Conservation (phyloP, 83 land plant genomes). For the Picea abies region DNA sequence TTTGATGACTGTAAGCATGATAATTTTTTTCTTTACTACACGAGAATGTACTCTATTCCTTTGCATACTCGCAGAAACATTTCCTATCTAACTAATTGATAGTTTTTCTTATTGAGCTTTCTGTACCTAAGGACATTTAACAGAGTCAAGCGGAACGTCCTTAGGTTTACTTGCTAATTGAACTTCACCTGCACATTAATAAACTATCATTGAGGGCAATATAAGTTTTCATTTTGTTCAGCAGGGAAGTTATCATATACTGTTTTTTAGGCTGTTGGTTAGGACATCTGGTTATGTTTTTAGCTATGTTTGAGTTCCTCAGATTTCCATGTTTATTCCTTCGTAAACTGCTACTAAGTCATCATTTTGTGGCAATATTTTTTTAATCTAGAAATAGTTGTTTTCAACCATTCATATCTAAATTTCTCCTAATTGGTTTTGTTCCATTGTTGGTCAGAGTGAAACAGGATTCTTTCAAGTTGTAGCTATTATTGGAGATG, state of each 20-base stretch:
- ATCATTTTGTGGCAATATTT: neutral
- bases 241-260: neutral
- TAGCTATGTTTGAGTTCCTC: neutral
- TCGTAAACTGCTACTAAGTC: no score
- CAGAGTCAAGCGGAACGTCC: neutral
- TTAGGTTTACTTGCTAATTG: neutral
- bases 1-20: neutral
- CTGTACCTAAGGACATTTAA: neutral
- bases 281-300: neutral
- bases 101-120: neutral
- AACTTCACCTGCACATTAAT: neutral
- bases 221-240: neutral
- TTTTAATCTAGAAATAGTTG: neutral
- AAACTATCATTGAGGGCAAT: neutral
- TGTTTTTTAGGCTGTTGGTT: no score
- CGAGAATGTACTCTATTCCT: neutral
- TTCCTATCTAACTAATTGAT: neutral
- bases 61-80: neutral
- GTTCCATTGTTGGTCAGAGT: conserved; percentile 1
- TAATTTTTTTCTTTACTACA: neutral
- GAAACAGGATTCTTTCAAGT: conserved; percentile 10
- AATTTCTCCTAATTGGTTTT: neutral
- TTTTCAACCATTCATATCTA: neutral
- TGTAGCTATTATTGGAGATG: conserved; percentile 17
- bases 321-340: neutral